A percentile compares a stretch with the other conserved stretches of the same genome.
phyloP scores from a whole-genome alignment of 768 basidiomycete species.

The Termitomyces titanicus region DNA sequence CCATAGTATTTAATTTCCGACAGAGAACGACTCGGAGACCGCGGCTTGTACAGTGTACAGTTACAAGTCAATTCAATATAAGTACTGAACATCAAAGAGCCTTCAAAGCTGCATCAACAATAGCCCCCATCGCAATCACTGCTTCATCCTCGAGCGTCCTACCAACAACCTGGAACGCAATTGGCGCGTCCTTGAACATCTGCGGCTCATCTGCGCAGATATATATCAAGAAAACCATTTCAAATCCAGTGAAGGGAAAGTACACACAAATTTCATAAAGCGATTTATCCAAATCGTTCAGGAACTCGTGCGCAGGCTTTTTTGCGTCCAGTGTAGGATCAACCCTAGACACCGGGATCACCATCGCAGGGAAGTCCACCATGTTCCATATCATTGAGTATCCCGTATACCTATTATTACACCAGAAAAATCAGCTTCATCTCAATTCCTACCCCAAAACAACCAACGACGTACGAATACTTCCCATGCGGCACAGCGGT shows the following conservation, averaged over 20 bases:
- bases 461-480: conserved; percentile 40
- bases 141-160: conserved; percentile 75
- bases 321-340: conserved; percentile 50
- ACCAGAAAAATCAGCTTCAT: background rate
- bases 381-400: conserved; percentile 66
- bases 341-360: conserved; percentile 63
- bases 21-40: too few species aligned
- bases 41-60: too few species aligned
- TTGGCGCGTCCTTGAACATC: conserved; percentile 52
- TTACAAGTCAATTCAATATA: too few species aligned
- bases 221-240: background rate
- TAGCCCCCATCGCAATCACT: conserved; percentile 62
- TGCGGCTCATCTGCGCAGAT: conserved; percentile 45
- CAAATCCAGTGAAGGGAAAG: background rate
- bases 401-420: conserved; percentile 39
- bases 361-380: conserved; percentile 58
- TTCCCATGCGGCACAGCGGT: conserved; percentile 61
- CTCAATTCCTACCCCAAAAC: conserved; percentile 5
- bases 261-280: conserved; percentile 54
- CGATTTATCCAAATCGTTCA: conserved; percentile 41
- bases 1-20: too few species aligned
- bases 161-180: conserved; percentile 66
- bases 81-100: too few species aligned
- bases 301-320: conserved; percentile 42
- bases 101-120: conserved; percentile 48